Percentiles rank a stretch among this genome's conserved stretches.
Conservation (phyloP, 179 eudicot species). For the Beta lomatogona region DNA sequence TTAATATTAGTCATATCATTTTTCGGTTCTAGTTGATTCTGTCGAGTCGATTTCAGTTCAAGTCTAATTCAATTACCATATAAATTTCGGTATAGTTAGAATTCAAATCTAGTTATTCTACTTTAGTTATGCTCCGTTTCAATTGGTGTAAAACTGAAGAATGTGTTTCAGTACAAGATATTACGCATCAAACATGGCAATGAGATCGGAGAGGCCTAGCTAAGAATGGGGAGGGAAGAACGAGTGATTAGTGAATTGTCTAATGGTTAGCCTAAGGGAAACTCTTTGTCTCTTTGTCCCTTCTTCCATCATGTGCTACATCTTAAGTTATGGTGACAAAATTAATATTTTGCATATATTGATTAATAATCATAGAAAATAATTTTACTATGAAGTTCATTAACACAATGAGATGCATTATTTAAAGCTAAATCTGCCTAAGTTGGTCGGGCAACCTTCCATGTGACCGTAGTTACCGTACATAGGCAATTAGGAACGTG, state of each 20-base stretch:
- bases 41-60: too few relatives aligned
- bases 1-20: too few relatives aligned
- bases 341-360: constrained; percentile 10
- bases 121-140: too few relatives aligned
- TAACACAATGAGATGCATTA: too few relatives aligned
- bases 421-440: background rate
- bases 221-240: background rate
- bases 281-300: constrained; percentile 18
- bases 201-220: background rate
- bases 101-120: too few relatives aligned
- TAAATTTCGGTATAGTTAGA: too few relatives aligned
- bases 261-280: background rate
- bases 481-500: constrained; percentile 19
- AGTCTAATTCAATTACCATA: too few relatives aligned
- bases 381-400: constrained; percentile 5
- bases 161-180: background rate
- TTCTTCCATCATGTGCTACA: constrained; percentile 19
- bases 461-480: constrained; percentile 34
- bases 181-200: constrained; percentile 14
- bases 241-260: constrained; percentile 7
- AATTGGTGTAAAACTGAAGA: too few relatives aligned
- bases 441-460: constrained; percentile 12
- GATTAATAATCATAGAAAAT: constrained; percentile 10
- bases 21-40: too few relatives aligned
- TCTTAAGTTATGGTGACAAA: background rate